Percentiles rank a stretch among this genome's conserved stretches.
Conservation (phyloP, 2,329 filamentous ascomycete genomes). For the Colletotrichum plurivorum region DNA sequence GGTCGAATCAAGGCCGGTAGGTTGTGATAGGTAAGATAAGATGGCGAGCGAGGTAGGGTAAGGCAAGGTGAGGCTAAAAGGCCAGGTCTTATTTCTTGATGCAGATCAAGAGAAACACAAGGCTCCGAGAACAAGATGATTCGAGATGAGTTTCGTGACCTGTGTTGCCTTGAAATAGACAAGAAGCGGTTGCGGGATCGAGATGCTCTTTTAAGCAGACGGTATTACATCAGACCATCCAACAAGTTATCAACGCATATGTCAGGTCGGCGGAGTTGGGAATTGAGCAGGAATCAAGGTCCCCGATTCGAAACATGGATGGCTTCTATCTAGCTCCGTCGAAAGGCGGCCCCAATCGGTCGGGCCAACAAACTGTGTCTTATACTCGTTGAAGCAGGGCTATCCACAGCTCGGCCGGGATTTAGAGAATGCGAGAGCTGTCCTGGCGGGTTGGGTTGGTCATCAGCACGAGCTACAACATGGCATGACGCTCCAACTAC, state of each 20-base stretch:
- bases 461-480: slow-evolving; percentile 16
- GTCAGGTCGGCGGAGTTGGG: slow-evolving; percentile 31
- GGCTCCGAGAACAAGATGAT: neutral
- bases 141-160: neutral
- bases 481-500: slow-evolving; percentile 31
- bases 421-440: slow-evolving; percentile 25
- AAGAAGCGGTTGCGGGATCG: slow-evolving; percentile 5
- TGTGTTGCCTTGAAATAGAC: slow-evolving; percentile 7
- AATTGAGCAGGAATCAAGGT: slow-evolving; percentile 22
- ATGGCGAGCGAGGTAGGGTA: slow-evolving; percentile 1
- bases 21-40: slow-evolving; percentile 20
- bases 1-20: slow-evolving; percentile 6
- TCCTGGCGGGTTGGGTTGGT: slow-evolving; percentile 11
- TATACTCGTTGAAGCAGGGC: slow-evolving; percentile 23
- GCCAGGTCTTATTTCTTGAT: neutral
- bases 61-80: neutral
- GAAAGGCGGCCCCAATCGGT: slow-evolving; percentile 19
- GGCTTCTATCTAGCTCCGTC: slow-evolving; percentile 10
- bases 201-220: slow-evolving; percentile 18
- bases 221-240: slow-evolving; percentile 20
- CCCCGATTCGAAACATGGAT: slow-evolving; percentile 33
- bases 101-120: neutral
- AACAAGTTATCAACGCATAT: slow-evolving; percentile 19
- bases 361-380: slow-evolving; percentile 17
- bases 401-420: slow-evolving; percentile 24